A percentile compares a stretch with the other conserved stretches of the same genome.
Evolutionary conservation across 2,329 filamentous ascomycete genomes (phyloP).

Genomic region (Cladophialophora immunda): DNA sequence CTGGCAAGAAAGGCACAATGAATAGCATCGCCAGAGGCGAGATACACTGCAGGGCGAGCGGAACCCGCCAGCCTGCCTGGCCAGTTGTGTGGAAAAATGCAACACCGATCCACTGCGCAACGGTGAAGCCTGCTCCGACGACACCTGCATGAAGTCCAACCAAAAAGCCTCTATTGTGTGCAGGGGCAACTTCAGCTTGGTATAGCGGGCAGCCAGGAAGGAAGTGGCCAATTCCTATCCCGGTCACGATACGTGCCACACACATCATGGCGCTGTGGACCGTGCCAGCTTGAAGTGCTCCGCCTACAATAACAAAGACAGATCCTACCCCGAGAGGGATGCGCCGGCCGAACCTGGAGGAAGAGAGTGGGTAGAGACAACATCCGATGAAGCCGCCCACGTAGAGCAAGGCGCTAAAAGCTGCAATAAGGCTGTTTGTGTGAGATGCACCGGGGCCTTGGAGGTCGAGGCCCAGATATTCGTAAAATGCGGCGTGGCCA

Average conservation of each 20-base stretch:
- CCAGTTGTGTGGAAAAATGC: constrained; percentile 18
- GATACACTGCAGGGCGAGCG: constrained; percentile 20
- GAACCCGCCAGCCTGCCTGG: constrained; percentile 26
- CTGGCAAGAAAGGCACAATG: constrained; percentile 15
- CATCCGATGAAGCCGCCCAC: constrained; percentile 15
- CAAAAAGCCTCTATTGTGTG: constrained; percentile 50
- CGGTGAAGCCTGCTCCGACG: constrained; percentile 18
- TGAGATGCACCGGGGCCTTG: constrained; percentile 3
- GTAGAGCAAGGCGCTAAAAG: constrained; percentile 15
- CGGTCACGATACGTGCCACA: constrained; percentile 39
- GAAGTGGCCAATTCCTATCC: constrained; percentile 55
- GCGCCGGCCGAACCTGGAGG: constrained; percentile 9
- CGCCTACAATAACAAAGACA: constrained; percentile 46
- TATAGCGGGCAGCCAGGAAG: constrained; percentile 55
- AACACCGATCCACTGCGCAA: constrained; percentile 27
- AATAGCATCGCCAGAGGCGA: constrained; percentile 14
- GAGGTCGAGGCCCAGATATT: constrained; percentile 6
- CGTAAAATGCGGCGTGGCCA: constrained; percentile 5
- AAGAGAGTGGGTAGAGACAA: constrained; percentile 4
- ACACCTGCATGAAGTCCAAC: constrained; percentile 24
- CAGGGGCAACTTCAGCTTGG: constrained; percentile 54
- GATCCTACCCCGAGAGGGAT: constrained; percentile 45
- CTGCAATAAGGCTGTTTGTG: constrained; percentile 12
- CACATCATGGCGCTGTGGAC: constrained; percentile 25
- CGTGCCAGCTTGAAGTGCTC: constrained; percentile 49